Evolutionary conservation across 2,329 filamentous ascomycete species (phyloP).

Genomic region (Calonectria pteridis): DNA sequence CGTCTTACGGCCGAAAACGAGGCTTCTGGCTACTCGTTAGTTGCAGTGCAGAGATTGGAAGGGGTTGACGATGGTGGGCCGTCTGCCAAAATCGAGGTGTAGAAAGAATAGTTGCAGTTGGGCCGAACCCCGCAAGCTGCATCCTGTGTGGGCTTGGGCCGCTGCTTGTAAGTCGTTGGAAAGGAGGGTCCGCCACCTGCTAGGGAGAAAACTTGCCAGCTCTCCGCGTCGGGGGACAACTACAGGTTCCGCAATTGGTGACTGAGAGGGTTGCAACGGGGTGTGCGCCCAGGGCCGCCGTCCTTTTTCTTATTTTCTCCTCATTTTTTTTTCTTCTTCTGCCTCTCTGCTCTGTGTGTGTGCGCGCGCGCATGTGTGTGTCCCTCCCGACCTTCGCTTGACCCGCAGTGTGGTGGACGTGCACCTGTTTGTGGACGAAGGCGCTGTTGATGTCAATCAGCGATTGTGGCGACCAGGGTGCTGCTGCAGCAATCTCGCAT

Average conservation of each 20-base stretch:
- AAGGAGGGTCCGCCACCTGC: not conserved
- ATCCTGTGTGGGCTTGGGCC: not conserved
- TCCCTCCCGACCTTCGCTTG: not conserved
- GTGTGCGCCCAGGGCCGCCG: not conserved
- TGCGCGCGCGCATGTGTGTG: not conserved
- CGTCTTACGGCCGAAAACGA: not conserved
- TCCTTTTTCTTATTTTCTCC: not conserved
- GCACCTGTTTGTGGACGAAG: slow-evolving; percentile 2
- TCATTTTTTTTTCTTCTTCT: not conserved
- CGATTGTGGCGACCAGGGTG: not conserved
- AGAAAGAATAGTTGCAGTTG: slow-evolving; percentile 4
- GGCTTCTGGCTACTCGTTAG: not conserved
- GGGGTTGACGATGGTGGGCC: not conserved
- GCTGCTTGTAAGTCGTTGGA: not conserved
- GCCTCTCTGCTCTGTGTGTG: not conserved
- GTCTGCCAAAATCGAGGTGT: not conserved
- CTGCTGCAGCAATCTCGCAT: not conserved
- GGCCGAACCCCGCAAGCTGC: slow-evolving; percentile 19
- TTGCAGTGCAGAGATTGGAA: not conserved
- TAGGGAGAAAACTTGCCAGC: not conserved
- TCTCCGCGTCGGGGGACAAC: not conserved
- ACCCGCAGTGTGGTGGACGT: not conserved
- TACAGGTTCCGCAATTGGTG: not conserved
- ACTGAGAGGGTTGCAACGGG: slow-evolving; percentile 5
- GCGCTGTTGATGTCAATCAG: not conserved